Base-by-base conservation (phyloP, 768 basidiomycete genomes). In the Dendrothele bispora region DNA sequence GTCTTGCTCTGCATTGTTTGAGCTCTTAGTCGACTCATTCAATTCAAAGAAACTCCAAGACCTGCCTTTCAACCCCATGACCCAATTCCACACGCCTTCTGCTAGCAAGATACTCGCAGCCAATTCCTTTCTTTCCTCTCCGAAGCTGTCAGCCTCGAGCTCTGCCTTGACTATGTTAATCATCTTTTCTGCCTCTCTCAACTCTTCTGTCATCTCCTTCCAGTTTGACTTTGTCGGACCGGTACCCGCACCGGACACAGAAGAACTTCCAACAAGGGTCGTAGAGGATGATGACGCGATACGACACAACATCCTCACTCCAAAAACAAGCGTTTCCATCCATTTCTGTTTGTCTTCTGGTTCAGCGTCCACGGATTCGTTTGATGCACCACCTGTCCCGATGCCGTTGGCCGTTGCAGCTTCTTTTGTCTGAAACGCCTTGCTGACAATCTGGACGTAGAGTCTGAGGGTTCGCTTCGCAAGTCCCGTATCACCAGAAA, bases 381-480 rank as follows among this genome's bases (percentile, higher is more conserved):
- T n/a, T n/a, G n/a, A n/a, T n/a, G n/a, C 43, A 3, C 36, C 39
- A 5, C 50, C 62, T 5, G 47, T 54, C n/a, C n/a, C n/a, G 7
- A 67, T 58, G 1, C 53, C 53, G 25, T 49, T 50, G n/a, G 50
- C 56, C 6, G 34, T 58, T 22, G 67, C 66, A 27, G 71, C 67
- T 39, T 72, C 66, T 20, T 62, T 67, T 12, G 89, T 82, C 59
- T 93, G 78, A 48, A 83, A 80, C 8, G 90, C 84, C 62, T 97
- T 97, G 32, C 83, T 75, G 7, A 94, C 88, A 14, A 95, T 79
- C 57, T 91, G 86, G 7, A 86, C 75, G 59, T 98, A 98, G 24
- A 98, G 70, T 29, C 79, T 74, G 30, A 98, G 75, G 0, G 85
- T 88, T 17, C 90, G 81, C 57, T 79, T 82, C 2, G 91, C 87